phyloP scores from a whole-genome alignment of 176 grass and related monocot genomes.

The Microstegium vimineum region DNA sequence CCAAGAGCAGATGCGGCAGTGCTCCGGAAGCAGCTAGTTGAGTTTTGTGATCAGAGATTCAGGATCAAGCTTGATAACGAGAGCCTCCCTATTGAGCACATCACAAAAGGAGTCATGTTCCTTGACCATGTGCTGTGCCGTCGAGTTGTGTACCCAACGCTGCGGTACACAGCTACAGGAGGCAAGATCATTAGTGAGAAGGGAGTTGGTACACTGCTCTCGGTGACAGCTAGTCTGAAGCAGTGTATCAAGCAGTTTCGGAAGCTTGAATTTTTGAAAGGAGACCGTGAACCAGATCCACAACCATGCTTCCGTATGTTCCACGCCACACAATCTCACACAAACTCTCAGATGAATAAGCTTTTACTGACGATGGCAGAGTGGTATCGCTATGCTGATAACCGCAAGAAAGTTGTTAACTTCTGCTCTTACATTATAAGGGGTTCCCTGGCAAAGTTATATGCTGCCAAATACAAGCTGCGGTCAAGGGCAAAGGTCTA shows the following conservation, averaged over 20 bases:
- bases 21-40: slow-evolving; percentile 80
- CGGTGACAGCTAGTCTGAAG: slow-evolving; percentile 86
- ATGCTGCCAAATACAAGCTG: slow-evolving; percentile 97
- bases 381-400: slow-evolving; percentile 95
- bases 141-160: slow-evolving; percentile 90
- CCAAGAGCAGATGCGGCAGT: slow-evolving; percentile 82
- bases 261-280: slow-evolving; percentile 90
- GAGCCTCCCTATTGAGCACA: slow-evolving; percentile 85
- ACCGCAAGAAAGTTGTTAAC: slow-evolving; percentile 95
- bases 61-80: slow-evolving; percentile 93
- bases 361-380: slow-evolving; percentile 81
- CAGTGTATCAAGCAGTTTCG: slow-evolving; percentile 94
- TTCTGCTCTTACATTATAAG: slow-evolving; percentile 96
- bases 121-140: slow-evolving; percentile 91
- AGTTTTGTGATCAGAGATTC: slow-evolving; percentile 81
- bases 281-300: slow-evolving; percentile 89
- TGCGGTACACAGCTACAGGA: slow-evolving; percentile 82
- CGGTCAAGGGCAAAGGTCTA: slow-evolving; percentile 97
- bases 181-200: slow-evolving; percentile 99
- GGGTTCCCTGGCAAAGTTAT: slow-evolving; percentile 85
- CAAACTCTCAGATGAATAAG: slow-evolving; percentile 97
- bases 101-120: slow-evolving; percentile 99
- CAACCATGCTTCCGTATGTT: slow-evolving; percentile 99
- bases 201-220: slow-evolving; percentile 89
- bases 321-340: slow-evolving; percentile 94